A percentile compares a stretch with the other conserved stretches of the same genome.
These are phyloP conservation scores for Clarireedia homoeocarpa DNA, from an alignment of 2,329 filamentous ascomycete species.

Conservation along the genomic window DNA sequence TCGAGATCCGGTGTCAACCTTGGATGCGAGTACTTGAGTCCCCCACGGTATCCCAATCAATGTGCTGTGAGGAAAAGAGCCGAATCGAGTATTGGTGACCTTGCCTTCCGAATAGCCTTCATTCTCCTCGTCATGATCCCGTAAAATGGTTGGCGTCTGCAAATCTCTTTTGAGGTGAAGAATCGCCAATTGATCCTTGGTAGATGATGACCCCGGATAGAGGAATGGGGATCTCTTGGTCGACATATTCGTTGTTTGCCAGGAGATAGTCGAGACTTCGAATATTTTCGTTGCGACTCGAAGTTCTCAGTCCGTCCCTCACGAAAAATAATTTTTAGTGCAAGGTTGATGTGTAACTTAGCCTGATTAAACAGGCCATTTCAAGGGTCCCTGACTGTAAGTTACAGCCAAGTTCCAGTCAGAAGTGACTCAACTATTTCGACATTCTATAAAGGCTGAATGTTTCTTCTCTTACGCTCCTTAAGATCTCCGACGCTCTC, in stretches of 20 bases:
- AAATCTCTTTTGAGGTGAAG: slow-evolving; percentile 85
- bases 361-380: not conserved
- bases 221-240: slow-evolving; percentile 66
- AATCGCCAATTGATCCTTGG: slow-evolving; percentile 64
- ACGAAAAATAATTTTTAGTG: slow-evolving; percentile 4
- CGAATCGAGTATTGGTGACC: slow-evolving; percentile 86
- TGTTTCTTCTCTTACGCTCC: slow-evolving; percentile 11
- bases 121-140: slow-evolving; percentile 51
- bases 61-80: slow-evolving; percentile 78
- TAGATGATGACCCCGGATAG: slow-evolving; percentile 55
- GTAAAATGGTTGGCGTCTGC: slow-evolving; percentile 67
- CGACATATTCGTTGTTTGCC: slow-evolving; percentile 18
- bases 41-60: slow-evolving; percentile 79
- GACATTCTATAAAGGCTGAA: slow-evolving; percentile 10
- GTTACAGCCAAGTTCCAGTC: not conserved
- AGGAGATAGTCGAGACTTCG: not conserved
- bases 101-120: slow-evolving; percentile 70
- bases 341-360: not conserved
- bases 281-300: not conserved
- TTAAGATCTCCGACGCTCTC: not conserved
- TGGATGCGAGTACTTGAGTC: slow-evolving; percentile 80
- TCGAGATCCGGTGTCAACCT: slow-evolving; percentile 85
- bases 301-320: not conserved
- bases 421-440: slow-evolving; percentile 10
- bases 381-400: not conserved